phyloP scores from a whole-genome alignment of 179 eudicot species.

The Spinacia oleracea region DNA sequence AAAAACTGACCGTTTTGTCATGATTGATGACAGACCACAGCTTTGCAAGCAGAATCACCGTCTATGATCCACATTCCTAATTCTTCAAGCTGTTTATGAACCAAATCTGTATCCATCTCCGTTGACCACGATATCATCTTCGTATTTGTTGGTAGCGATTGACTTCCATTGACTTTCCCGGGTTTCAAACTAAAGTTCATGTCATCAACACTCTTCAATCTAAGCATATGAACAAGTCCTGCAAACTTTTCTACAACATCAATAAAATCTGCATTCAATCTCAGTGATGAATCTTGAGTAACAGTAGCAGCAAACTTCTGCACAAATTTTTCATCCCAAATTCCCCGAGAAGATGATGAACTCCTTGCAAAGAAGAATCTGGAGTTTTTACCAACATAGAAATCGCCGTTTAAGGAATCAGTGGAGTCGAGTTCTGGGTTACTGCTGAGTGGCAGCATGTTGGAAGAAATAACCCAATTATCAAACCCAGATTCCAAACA shows the following conservation, averaged over 20 bases:
- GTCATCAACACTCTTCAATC: conserved; percentile 43
- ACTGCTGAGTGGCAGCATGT: conserved; percentile 47
- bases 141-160: conserved; percentile 37
- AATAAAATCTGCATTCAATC: conserved; percentile 32
- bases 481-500: conserved; percentile 59
- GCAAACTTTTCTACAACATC: conserved; percentile 37
- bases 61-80: conserved; percentile 73
- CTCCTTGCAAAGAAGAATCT: conserved; percentile 45
- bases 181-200: conserved; percentile 38
- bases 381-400: conserved; percentile 43
- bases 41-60: conserved; percentile 66
- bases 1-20: conserved; percentile 21
- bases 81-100: conserved; percentile 49
- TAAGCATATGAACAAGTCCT: conserved; percentile 36
- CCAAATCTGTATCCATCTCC: conserved; percentile 38
- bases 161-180: conserved; percentile 27
- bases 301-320: conserved; percentile 30
- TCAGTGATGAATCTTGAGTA: conserved; percentile 28
- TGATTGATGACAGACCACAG: conserved; percentile 73
- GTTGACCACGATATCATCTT: conserved; percentile 64
- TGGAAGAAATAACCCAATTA: conserved; percentile 56
- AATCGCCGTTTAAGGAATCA: conserved; percentile 34
- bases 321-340: conserved; percentile 50
- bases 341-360: conserved; percentile 44
- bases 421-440: conserved; percentile 33